phyloP scores from a whole-genome alignment of 371 early-diverging fungal genomes.

The Rhizopus arrhizus region DNA sequence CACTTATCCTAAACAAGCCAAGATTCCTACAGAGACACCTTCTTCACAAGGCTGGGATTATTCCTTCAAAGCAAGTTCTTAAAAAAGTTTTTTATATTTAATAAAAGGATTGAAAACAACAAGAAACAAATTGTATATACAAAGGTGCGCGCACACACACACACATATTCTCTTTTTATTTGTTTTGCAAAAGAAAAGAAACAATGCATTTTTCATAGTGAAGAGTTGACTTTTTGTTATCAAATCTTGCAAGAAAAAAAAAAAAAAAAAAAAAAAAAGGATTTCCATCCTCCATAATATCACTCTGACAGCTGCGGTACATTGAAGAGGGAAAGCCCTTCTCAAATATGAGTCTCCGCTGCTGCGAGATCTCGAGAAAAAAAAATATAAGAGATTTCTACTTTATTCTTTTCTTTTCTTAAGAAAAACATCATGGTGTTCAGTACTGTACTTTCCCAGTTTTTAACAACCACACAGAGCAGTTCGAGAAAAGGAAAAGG shows the following conservation, averaged over 20 bases:
- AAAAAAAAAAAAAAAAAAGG: neutral
- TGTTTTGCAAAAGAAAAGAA: too few relatives aligned
- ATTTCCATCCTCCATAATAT: neutral
- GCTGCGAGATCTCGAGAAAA: neutral
- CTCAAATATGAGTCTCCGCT: neutral
- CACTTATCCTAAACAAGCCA: conserved; percentile 76
- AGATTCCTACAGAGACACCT: conserved; percentile 77
- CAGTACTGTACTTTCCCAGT: neutral
- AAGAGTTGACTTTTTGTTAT: too few relatives aligned
- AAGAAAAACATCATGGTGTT: neutral
- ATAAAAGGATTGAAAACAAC: too few relatives aligned
- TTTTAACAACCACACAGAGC: neutral
- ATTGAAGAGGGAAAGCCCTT: neutral
- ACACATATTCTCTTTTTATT: too few relatives aligned
- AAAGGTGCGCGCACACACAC: too few relatives aligned
- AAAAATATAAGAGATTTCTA: neutral
- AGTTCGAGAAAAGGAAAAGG: conserved; percentile 3
- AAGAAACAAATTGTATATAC: too few relatives aligned
- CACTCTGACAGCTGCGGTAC: conserved; percentile 2
- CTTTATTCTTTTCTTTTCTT: neutral
- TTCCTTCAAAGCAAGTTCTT: conserved; percentile 38
- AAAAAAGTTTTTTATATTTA: neutral
- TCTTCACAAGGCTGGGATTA: conserved; percentile 72
- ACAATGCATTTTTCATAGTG: too few relatives aligned
- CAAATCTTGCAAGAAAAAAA: neutral